Conservation (phyloP, 2,329 filamentous ascomycete species). For the Amylocarpus encephaloides region DNA sequence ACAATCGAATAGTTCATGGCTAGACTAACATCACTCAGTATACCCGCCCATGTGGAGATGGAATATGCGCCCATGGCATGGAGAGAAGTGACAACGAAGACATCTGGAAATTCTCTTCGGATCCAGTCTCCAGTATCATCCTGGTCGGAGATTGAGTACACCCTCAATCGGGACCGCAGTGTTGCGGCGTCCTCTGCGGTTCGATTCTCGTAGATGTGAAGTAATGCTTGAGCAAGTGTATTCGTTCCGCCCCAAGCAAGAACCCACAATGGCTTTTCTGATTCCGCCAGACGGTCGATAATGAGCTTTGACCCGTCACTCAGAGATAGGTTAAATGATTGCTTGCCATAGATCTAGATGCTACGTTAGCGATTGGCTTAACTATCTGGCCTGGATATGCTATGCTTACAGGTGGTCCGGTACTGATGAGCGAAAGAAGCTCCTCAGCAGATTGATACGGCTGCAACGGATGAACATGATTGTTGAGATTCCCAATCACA, state of each 20-base stretch:
- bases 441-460: constrained; percentile 29
- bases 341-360: constrained; percentile 15
- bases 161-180: constrained; percentile 33
- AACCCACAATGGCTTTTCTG: constrained; percentile 37
- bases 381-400: too few species aligned
- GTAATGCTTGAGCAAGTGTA: constrained; percentile 36
- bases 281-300: constrained; percentile 32
- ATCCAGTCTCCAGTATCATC: constrained; percentile 44
- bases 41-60: constrained; percentile 41
- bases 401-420: constrained; percentile 23
- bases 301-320: constrained; percentile 36
- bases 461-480: constrained; percentile 35
- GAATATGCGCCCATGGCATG: constrained; percentile 42
- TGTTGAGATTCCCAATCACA: constrained; percentile 34
- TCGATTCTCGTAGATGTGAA: constrained; percentile 30
- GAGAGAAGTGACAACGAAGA: constrained; percentile 41
- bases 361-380: too few species aligned
- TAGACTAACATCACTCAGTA: constrained; percentile 30
- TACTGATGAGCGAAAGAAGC: constrained; percentile 23
- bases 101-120: constrained; percentile 37
- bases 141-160: constrained; percentile 44
- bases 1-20: constrained; percentile 38
- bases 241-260: constrained; percentile 42
- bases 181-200: constrained; percentile 22
- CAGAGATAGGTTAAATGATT: constrained; percentile 19